Evolutionary conservation across 2,329 filamentous ascomycete genomes (phyloP).

Genomic region (Aureobasidium namibiae): DNA sequence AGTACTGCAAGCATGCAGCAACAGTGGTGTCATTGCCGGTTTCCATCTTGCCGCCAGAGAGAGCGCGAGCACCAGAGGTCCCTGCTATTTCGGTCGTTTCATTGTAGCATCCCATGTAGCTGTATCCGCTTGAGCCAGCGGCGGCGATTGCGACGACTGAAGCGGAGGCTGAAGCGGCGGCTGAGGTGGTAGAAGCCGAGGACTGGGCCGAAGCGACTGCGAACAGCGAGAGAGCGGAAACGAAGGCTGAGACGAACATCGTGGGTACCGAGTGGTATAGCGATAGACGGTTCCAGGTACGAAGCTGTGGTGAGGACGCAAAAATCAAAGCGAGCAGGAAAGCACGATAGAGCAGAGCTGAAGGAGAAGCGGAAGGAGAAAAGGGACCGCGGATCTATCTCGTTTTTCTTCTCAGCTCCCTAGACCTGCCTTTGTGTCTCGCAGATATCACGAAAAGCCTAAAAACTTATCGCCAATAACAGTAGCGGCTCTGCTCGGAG

Average conservation of each 20-base stretch:
- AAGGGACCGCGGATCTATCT: background rate
- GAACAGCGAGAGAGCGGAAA: constrained; percentile 14
- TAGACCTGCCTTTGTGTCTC: background rate
- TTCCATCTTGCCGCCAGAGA: constrained; percentile 36
- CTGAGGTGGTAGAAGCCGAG: constrained; percentile 21
- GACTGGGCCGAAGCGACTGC: constrained; percentile 18
- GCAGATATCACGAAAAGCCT: background rate
- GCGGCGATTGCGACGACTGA: constrained; percentile 15
- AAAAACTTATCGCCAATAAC: constrained; percentile 3
- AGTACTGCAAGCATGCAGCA: constrained; percentile 44
- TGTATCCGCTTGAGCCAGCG: constrained; percentile 29
- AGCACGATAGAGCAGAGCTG: background rate
- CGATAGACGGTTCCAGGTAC: background rate
- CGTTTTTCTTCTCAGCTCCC: background rate
- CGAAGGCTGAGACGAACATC: constrained; percentile 2
- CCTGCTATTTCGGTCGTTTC: constrained; percentile 40
- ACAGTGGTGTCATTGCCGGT: constrained; percentile 43
- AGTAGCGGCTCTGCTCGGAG: background rate
- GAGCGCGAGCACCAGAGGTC: constrained; percentile 36
- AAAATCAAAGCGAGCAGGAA: background rate
- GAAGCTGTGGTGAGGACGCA: background rate
- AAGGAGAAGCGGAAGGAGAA: background rate
- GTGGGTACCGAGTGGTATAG: background rate
- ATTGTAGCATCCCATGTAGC: constrained; percentile 51
- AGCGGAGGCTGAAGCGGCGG: constrained; percentile 19